Conservation (phyloP, 2,329 filamentous ascomycete species). For the Zymoseptoria pseudotritici region DNA sequence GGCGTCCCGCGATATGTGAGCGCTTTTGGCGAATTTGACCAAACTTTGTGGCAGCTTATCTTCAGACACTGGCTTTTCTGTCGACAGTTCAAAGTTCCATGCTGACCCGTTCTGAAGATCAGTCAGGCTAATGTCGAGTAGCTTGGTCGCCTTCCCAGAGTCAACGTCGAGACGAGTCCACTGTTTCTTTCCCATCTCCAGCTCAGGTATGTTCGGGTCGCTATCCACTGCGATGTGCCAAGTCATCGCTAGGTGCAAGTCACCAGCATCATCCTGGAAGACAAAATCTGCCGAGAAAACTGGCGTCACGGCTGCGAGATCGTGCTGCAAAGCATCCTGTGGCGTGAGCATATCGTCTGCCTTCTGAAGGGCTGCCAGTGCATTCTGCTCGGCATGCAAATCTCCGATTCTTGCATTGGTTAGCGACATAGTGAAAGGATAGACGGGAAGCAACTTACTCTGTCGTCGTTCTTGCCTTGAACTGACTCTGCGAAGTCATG, state of each 20-base stretch:
- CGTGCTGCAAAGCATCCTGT: slow-evolving; percentile 10
- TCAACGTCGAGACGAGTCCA: slow-evolving; percentile 25
- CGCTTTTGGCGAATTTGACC: slow-evolving; percentile 12
- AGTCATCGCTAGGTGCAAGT: slow-evolving; percentile 20
- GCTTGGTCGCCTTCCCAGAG: slow-evolving; percentile 9
- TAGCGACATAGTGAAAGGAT: slow-evolving; percentile 2
- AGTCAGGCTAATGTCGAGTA: slow-evolving; percentile 24
- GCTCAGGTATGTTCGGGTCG: background rate
- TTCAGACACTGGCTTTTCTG: slow-evolving; percentile 11
- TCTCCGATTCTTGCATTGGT: slow-evolving; percentile 24
- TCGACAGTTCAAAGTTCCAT: slow-evolving; percentile 27
- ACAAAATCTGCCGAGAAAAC: slow-evolving; percentile 25
- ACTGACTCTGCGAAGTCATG: slow-evolving; percentile 26
- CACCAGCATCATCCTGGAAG: slow-evolving; percentile 18
- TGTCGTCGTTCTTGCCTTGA: slow-evolving; percentile 24
- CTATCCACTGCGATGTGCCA: slow-evolving; percentile 18
- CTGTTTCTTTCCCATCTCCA: slow-evolving; percentile 3
- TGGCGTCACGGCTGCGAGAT: slow-evolving; percentile 23
- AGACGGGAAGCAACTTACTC: slow-evolving; percentile 21
- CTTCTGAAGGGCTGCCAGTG: slow-evolving; percentile 14
- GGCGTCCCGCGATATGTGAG: slow-evolving; percentile 8
- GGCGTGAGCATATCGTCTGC: slow-evolving; percentile 20
- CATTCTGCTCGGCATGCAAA: slow-evolving; percentile 10
- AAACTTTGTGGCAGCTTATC: slow-evolving; percentile 12
- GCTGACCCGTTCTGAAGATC: slow-evolving; percentile 23